Base-by-base conservation (phyloP, 306 rosid genomes). In the Arachis hypogaea region DNA sequence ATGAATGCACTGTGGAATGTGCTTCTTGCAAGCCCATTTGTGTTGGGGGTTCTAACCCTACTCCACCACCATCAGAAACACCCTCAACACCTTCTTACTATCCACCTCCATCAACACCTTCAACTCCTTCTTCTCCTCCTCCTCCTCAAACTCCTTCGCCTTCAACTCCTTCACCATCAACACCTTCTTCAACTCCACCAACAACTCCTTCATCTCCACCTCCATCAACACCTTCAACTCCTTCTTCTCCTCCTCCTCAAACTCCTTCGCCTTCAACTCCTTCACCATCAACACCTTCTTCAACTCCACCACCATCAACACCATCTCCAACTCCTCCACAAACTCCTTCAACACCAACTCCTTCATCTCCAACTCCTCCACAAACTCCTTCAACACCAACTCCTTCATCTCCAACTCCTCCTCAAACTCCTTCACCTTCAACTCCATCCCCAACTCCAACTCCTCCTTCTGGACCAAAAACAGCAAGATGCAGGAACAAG, bases 1-100 rank as follows among this genome's bases (percentile, higher is more conserved):
- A 83, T 77, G 29, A 11, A 3, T 89, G 96, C 61, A 67, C 80
- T 0, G 87, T 87, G 7, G 85, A 85, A 8, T 89, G 92, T 73
- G 81, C 72, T 7, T 82, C 94, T 11, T 86, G 93, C 54, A 75
- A 85, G 30, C 87, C 92, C 4, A 72, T 83, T 3, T 88, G 88
- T 50, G 59, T 9, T 66, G 82, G 78, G 2, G 54, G 49, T 59
- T 33, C 80, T 10, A 73, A 55, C 44, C 80, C 85, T 59, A 67
- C 81, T 0, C 63, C 82, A 3, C 64, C 59, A 1, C 28, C 59
- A 0, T 30, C 2, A 11, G 49, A 59, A 11, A 50, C 77, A 56
- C 73, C 77, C 0, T 6, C 64, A 6, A 5, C 71, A 2, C 7
- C 57, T 4, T 2, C 73, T 5, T 59, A 33, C 38, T 4, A 2